Evolutionary conservation across 2,329 filamentous ascomycete species (phyloP), one percentile per base, ranked within the genome.

Genomic region (Fusarium veterinarium): DNA sequence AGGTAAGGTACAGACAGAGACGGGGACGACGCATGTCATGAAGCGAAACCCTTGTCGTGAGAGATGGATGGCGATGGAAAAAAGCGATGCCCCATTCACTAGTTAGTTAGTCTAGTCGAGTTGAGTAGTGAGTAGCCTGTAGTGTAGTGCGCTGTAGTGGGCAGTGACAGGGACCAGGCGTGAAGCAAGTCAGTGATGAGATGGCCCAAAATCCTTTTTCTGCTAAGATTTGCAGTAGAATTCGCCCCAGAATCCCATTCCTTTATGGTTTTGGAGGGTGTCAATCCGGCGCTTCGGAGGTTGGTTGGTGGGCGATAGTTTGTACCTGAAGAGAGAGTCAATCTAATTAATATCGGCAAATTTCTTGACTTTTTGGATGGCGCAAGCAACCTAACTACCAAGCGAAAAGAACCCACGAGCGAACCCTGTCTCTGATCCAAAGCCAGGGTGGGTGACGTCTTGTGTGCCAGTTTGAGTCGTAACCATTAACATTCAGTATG

Each of bases 211-310:
- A 23, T 64, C 60, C 69, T 63, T 58, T 49, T 77, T 77, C 66
- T 72, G 77, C 73, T 45, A 78, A 78, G 77, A 78, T 78, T 78
- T 78, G 76, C 77, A 77, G 64, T 44, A 28, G 37, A 73, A 76
- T 74, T 78, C 65, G 75, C 75, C 76, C 71, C 75, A 76, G 60
- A 66, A 69, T 69, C 48, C 23, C 68, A 57, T 51, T 51, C 46
- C 30, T 60, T 58, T 68, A 49, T 52, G 73, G 60, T 66, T 61
- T 61, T 67, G 72, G 69, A 76, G 72, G 56, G 72, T 72, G 69
- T 69, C 67, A 74, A 66, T 62, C 75, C 59, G 71, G 23, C 53
- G 53, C 23, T 35, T 48, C 66, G 52, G 69, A 62, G 49, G 63
- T 30, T 53, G 49, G 46, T 63, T 67, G 60, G 41, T 44, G 23